These are phyloP conservation scores for Sequoiadendron giganteum DNA, from an alignment of 75 land plant genomes.

Conservation along the genomic window DNA sequence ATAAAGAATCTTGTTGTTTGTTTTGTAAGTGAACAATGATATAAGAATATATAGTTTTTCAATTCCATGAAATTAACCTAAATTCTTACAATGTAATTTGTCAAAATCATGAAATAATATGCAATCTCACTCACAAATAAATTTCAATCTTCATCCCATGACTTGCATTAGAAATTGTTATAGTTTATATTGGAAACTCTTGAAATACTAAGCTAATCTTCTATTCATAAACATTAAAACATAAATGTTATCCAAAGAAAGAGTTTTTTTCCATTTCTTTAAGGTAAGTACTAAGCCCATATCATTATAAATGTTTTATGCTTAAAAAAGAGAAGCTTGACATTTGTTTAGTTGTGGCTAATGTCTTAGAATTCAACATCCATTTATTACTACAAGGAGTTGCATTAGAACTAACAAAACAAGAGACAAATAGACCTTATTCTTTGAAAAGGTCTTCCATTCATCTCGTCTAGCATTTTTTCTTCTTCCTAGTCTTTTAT, in stretches of 20 bases:
- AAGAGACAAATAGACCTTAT: background rate
- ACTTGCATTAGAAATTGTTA: background rate
- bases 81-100: too few species aligned
- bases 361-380: background rate
- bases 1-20: too few species aligned
- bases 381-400: background rate
- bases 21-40: too few species aligned
- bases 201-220: background rate
- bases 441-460: slow-evolving; percentile 1
- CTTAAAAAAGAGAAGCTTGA: background rate
- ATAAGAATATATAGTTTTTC: too few species aligned
- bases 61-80: too few species aligned
- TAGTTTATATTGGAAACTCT: background rate
- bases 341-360: background rate
- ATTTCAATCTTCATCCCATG: too few species aligned
- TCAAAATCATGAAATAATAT: too few species aligned
- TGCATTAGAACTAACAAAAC: background rate
- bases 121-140: too few species aligned
- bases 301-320: background rate
- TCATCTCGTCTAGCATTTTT: slow-evolving; percentile 10
- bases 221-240: background rate
- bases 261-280: background rate
- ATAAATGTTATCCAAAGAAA: background rate
- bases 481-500: slow-evolving; percentile 8
- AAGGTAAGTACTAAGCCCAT: background rate